Evolutionary conservation across 495 filamentous ascomycete genomes (phyloP).

Genomic region (Daldinia caldariorum): DNA sequence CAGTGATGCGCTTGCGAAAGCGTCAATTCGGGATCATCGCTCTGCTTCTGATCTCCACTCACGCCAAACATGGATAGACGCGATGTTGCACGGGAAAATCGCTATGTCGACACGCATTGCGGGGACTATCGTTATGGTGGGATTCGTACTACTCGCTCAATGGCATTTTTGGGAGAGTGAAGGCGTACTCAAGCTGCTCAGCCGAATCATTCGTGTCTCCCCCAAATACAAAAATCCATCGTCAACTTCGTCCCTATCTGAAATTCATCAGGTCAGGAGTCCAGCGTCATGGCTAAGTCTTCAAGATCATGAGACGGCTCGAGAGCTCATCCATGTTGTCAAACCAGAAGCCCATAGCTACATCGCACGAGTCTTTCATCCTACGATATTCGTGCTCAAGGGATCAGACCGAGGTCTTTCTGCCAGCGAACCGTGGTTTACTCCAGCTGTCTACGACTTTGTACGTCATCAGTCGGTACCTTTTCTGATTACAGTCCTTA

Average conservation of each 20-base stretch:
- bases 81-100: constrained; percentile 59
- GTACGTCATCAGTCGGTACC: constrained; percentile 64
- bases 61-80: constrained; percentile 60
- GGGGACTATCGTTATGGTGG: constrained; percentile 69
- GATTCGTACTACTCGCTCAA: constrained; percentile 68
- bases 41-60: constrained; percentile 28
- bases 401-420: constrained; percentile 67
- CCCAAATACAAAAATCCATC: constrained; percentile 44
- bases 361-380: constrained; percentile 72
- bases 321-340: constrained; percentile 72
- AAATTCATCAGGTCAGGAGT: constrained; percentile 73
- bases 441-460: constrained; percentile 66
- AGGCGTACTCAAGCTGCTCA: constrained; percentile 54
- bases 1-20: constrained; percentile 58
- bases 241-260: constrained; percentile 54
- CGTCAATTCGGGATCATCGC: constrained; percentile 50
- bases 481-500: constrained; percentile 64
- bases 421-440: constrained; percentile 52
- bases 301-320: constrained; percentile 77
- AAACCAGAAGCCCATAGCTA: constrained; percentile 73
- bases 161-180: constrained; percentile 73
- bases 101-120: constrained; percentile 67
- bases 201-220: constrained; percentile 50
- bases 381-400: constrained; percentile 71
- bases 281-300: constrained; percentile 75